phyloP scores from a whole-genome alignment of 179 eudicot species.

The Silene vulgaris region DNA sequence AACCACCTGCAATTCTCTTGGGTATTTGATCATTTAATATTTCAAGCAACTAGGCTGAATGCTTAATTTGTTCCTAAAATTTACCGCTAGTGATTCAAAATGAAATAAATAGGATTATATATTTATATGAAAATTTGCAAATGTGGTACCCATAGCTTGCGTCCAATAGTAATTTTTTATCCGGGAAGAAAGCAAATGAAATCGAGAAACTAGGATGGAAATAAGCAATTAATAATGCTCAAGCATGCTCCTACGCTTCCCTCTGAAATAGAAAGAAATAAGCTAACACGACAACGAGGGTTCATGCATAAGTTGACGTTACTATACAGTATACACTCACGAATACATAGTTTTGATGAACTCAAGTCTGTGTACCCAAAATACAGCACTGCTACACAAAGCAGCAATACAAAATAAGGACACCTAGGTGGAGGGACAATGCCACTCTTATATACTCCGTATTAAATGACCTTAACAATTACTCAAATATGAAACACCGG shows the following conservation, averaged over 20 bases:
- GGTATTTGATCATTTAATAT: neutral
- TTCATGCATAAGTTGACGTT: neutral
- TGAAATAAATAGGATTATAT: neutral
- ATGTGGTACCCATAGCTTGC: neutral
- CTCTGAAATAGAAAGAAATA: neutral
- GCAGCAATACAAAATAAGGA: neutral
- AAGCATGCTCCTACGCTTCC: neutral
- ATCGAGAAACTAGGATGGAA: neutral
- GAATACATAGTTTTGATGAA: neutral
- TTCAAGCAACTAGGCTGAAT: neutral
- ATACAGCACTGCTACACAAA: neutral
- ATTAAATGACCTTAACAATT: neutral
- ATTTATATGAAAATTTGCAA: neutral
- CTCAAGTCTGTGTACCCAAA: neutral
- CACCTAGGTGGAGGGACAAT: constrained; percentile 1
- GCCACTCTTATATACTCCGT: neutral
- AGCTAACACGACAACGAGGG: constrained; percentile 10
- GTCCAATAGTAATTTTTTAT: neutral
- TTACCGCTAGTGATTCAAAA: neutral
- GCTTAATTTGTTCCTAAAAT: neutral
- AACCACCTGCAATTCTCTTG: neutral
- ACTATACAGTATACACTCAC: no score
- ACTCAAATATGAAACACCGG: neutral
- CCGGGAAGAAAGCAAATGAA: neutral
- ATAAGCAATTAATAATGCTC: constrained; percentile 3